These are phyloP conservation scores for Aspergillus asperescens DNA, from an alignment of 495 filamentous ascomycete genomes.

Conservation along the genomic window DNA sequence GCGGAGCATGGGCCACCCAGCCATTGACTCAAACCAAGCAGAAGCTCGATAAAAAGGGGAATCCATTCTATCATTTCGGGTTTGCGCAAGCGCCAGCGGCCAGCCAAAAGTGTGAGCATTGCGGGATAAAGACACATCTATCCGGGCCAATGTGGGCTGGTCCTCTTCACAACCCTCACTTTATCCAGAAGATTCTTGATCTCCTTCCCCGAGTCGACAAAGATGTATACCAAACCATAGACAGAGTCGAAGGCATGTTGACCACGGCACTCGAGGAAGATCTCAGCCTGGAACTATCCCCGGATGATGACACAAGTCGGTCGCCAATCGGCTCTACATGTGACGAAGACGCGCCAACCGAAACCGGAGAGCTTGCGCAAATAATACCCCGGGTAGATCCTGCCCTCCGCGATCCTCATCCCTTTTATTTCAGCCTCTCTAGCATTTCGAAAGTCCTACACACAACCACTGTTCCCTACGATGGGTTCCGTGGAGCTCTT, in stretches of 20 bases:
- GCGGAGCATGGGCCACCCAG: constrained; percentile 81
- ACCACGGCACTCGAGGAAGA: constrained; percentile 77
- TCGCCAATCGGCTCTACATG: neutral
- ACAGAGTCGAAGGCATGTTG: constrained; percentile 87
- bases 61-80: constrained; percentile 65
- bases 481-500: constrained; percentile 73
- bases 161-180: constrained; percentile 74
- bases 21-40: constrained; percentile 61
- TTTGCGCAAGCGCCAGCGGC: constrained; percentile 63
- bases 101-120: constrained; percentile 66
- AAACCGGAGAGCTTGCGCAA: constrained; percentile 22
- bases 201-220: constrained; percentile 56
- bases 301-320: neutral
- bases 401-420: constrained; percentile 58
- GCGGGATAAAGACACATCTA: constrained; percentile 78
- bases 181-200: constrained; percentile 69
- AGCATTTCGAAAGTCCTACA: constrained; percentile 67
- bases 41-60: constrained; percentile 62
- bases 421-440: constrained; percentile 82
- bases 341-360: constrained; percentile 13
- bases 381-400: constrained; percentile 45
- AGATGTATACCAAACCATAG: constrained; percentile 67
- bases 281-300: constrained; percentile 25
- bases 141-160: constrained; percentile 94
- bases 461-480: constrained; percentile 65